These are phyloP conservation scores for Acaromyces ingoldii DNA, from an alignment of 1,284 basidiomycete species.

Conservation along the genomic window DNA sequence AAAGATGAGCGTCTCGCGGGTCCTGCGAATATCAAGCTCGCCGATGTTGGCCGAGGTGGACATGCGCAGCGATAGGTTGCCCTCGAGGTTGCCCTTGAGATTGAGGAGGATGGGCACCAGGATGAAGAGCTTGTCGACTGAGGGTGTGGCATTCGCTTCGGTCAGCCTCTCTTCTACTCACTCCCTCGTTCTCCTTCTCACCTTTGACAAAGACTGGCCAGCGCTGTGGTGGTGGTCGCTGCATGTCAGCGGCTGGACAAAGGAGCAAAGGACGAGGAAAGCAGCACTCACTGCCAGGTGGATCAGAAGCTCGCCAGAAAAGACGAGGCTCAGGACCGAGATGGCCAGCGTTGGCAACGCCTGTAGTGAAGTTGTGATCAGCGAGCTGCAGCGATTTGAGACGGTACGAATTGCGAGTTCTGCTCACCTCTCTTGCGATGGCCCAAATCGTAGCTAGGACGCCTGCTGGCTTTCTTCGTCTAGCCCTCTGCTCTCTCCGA, in stretches of 20 bases:
- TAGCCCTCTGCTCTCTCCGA: slow-evolving; percentile 12
- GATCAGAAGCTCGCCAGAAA: slow-evolving; percentile 82
- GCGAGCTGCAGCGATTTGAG: not conserved
- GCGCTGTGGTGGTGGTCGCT: too few species aligned
- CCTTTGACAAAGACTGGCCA: slow-evolving; percentile 85
- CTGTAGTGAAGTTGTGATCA: slow-evolving; percentile 29
- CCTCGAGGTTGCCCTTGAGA: slow-evolving; percentile 92
- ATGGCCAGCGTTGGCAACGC: slow-evolving; percentile 55
- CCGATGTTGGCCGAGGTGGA: slow-evolving; percentile 67
- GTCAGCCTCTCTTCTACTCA: not conserved
- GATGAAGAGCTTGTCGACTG: slow-evolving; percentile 85
- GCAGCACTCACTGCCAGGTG: slow-evolving; percentile 66
- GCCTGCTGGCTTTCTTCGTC: slow-evolving; percentile 12
- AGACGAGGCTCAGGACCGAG: slow-evolving; percentile 59
- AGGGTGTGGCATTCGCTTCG: not conserved
- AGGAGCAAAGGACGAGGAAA: slow-evolving; percentile 10
- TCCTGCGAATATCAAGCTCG: slow-evolving; percentile 70
- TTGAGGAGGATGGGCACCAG: slow-evolving; percentile 92
- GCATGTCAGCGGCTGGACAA: slow-evolving; percentile 68
- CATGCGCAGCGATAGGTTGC: slow-evolving; percentile 64
- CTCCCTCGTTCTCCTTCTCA: not conserved
- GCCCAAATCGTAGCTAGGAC: slow-evolving; percentile 27
- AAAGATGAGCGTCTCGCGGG: slow-evolving; percentile 65
- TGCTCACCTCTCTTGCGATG: slow-evolving; percentile 32
- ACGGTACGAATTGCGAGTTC: not conserved